Evolutionary conservation across 2,329 filamentous ascomycete genomes (phyloP).

Genomic region (Rhinocladiella mackenziei): DNA sequence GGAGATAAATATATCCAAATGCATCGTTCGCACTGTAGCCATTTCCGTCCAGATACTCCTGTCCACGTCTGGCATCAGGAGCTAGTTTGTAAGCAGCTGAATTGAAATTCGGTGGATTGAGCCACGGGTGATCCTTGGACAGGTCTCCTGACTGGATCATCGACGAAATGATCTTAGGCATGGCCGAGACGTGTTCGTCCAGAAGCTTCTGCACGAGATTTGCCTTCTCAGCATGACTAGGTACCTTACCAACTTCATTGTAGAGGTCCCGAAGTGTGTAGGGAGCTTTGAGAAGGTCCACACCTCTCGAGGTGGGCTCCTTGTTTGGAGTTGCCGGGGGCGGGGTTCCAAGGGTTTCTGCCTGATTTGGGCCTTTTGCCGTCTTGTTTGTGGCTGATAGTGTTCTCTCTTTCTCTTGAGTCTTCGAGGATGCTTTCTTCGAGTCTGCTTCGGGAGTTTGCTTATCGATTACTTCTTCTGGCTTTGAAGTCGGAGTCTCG

Average conservation of each 20-base stretch:
- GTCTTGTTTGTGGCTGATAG: neutral
- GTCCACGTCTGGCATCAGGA: slow-evolving; percentile 25
- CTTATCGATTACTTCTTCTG: slow-evolving; percentile 1
- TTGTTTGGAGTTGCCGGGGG: slow-evolving; percentile 11
- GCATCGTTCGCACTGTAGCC: slow-evolving; percentile 31
- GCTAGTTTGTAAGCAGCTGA: slow-evolving; percentile 27
- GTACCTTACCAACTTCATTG: slow-evolving; percentile 19
- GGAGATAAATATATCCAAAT: slow-evolving; percentile 41
- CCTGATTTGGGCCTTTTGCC: neutral
- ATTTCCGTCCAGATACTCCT: slow-evolving; percentile 29
- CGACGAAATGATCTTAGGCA: slow-evolving; percentile 25
- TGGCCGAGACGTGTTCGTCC: slow-evolving; percentile 21
- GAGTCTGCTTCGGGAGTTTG: neutral
- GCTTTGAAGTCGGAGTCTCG: slow-evolving; percentile 1
- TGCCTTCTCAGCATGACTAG: slow-evolving; percentile 4
- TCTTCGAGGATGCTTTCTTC: slow-evolving; percentile 1
- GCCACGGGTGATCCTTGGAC: slow-evolving; percentile 41
- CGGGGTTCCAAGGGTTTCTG: slow-evolving; percentile 8
- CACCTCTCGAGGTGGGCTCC: slow-evolving; percentile 7
- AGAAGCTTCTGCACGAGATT: slow-evolving; percentile 25
- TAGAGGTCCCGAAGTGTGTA: slow-evolving; percentile 28
- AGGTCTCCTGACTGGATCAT: slow-evolving; percentile 27
- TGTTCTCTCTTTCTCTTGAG: slow-evolving; percentile 4
- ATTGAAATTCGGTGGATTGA: slow-evolving; percentile 36
- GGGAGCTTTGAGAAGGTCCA: slow-evolving; percentile 9